These are phyloP conservation scores for Pseudovirgaria hyperparasitica DNA, from an alignment of 2,329 filamentous ascomycete genomes.

Conservation along the genomic window DNA sequence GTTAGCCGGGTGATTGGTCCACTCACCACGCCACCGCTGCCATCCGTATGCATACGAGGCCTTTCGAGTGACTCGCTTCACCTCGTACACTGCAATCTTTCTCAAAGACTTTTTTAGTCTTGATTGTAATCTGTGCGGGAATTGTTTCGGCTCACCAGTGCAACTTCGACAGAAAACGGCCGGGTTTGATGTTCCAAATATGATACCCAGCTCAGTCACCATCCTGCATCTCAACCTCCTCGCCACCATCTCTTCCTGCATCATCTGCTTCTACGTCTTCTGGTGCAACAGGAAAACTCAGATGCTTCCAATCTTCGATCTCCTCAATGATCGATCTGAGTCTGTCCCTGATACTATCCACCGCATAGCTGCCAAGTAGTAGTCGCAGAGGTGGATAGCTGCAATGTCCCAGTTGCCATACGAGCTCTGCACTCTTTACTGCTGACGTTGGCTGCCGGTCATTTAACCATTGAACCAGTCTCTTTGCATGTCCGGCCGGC, in stretches of 20 bases:
- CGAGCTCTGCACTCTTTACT: slow-evolving; percentile 81
- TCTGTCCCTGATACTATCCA: slow-evolving; percentile 87
- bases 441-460: slow-evolving; percentile 87
- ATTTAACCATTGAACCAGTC: slow-evolving; percentile 90
- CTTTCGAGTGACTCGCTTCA: no score
- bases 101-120: no score
- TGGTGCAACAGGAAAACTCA: slow-evolving; percentile 47
- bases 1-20: no score
- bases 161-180: no score
- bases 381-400: slow-evolving; percentile 81
- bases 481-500: slow-evolving; percentile 75
- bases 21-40: slow-evolving; percentile 3
- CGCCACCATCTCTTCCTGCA: slow-evolving; percentile 1
- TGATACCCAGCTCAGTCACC: slow-evolving; percentile 1
- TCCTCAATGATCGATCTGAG: slow-evolving; percentile 88
- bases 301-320: slow-evolving; percentile 74
- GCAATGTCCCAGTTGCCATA: slow-evolving; percentile 91
- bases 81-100: no score
- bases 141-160: no score
- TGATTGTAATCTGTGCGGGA: no score
- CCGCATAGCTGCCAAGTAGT: slow-evolving; percentile 83
- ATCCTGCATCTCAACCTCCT: slow-evolving; percentile 1
- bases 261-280: slow-evolving; percentile 1
- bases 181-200: no score
- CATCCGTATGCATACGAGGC: no score